Percentiles rank a stretch among this genome's conserved stretches.
Conservation (phyloP, 23 red algal genomes). For the Gracilaria domingensis region DNA sequence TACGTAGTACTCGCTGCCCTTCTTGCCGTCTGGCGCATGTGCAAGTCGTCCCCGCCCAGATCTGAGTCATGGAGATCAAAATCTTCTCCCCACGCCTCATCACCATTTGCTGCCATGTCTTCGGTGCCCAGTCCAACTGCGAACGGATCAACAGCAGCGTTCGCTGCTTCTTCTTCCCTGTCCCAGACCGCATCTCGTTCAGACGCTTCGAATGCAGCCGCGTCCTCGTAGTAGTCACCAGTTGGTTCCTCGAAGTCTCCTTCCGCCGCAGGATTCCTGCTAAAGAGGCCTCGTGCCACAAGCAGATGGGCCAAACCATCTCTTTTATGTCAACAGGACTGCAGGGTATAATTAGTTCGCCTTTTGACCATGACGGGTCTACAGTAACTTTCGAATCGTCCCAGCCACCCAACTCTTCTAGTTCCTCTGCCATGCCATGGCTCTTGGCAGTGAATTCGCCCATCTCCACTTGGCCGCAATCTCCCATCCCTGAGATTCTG, state of each 20-base stretch:
- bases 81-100: slow-evolving; percentile 83
- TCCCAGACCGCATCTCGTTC: too few species aligned
- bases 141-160: slow-evolving; percentile 78
- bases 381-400: too few species aligned
- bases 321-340: slow-evolving; percentile 61
- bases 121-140: slow-evolving; percentile 64
- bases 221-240: too few species aligned
- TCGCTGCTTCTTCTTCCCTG: slow-evolving; percentile 40
- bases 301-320: slow-evolving; percentile 82
- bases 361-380: background rate
- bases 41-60: slow-evolving; percentile 18
- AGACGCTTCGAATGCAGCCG: too few species aligned
- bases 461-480: slow-evolving; percentile 79
- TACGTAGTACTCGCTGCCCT: slow-evolving; percentile 79
- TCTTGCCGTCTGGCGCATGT: background rate
- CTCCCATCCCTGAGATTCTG: slow-evolving; percentile 66
- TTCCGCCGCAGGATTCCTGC: too few species aligned
- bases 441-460: too few species aligned
- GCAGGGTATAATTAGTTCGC: slow-evolving; percentile 71
- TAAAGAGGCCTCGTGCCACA: too few species aligned
- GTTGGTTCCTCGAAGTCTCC: too few species aligned
- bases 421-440: too few species aligned
- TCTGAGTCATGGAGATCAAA: slow-evolving; percentile 69
- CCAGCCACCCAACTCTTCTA: too few species aligned
- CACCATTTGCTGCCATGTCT: slow-evolving; percentile 57